phyloP scores from a whole-genome alignment of 106 monocot species.

The Posidonia australis region DNA sequence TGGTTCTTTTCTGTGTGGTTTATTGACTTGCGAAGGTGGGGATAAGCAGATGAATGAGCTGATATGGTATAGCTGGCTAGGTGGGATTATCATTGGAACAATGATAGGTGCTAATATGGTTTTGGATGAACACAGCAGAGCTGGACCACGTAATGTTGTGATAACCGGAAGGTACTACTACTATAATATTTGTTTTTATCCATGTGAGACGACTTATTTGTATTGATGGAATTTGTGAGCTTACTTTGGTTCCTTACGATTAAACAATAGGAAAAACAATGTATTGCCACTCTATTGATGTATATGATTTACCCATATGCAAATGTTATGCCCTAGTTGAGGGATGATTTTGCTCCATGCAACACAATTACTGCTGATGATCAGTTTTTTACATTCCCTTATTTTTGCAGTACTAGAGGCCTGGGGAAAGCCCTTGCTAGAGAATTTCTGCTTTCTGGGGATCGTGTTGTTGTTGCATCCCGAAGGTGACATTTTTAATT shows the following conservation, averaged over 20 bases:
- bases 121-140: constrained; percentile 84
- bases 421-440: constrained; percentile 95
- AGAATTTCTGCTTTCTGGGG: constrained; percentile 97
- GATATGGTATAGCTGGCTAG: constrained; percentile 99
- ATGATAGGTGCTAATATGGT: constrained; percentile 95
- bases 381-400: background rate
- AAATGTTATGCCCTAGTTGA: too few relatives aligned
- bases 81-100: constrained; percentile 88
- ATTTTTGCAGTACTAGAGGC: constrained; percentile 69
- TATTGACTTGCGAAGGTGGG: constrained; percentile 42
- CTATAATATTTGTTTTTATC: background rate
- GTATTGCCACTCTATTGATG: too few relatives aligned
- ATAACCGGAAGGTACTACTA: constrained; percentile 80
- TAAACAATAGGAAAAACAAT: too few relatives aligned
- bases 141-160: constrained; percentile 93
- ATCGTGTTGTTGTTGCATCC: constrained; percentile 87
- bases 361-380: background rate
- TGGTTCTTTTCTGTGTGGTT: constrained; percentile 7
- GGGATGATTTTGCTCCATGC: background rate
- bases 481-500: constrained; percentile 48
- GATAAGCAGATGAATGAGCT: constrained; percentile 77
- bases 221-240: too few relatives aligned
- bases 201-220: too few relatives aligned
- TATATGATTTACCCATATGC: too few relatives aligned
- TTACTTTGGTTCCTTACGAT: too few relatives aligned